A percentile compares a stretch with the other conserved stretches of the same genome.
These are phyloP conservation scores for Luvunga scandens DNA, from an alignment of 345 rosid species.

Conservation along the genomic window DNA sequence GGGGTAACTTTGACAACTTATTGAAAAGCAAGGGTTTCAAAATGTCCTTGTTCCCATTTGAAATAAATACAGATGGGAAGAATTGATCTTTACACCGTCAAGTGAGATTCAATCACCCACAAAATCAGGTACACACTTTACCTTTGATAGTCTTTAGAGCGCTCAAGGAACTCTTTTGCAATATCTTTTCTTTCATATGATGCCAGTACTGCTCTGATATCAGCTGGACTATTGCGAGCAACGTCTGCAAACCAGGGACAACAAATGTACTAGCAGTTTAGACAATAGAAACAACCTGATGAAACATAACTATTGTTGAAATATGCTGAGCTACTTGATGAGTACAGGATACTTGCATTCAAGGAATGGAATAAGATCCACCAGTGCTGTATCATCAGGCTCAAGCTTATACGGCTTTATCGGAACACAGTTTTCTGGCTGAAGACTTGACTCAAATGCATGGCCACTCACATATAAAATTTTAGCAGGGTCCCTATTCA, in stretches of 20 bases:
- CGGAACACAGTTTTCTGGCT: conserved; percentile 84
- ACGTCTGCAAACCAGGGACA: conserved; percentile 48
- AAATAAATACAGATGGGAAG: neutral
- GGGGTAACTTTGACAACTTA: neutral
- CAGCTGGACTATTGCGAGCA: conserved; percentile 79
- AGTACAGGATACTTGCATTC: conserved; percentile 55
- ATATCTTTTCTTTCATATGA: conserved; percentile 76
- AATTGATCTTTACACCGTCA: neutral
- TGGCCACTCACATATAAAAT: conserved; percentile 79
- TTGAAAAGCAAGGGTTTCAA: neutral
- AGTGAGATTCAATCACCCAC: neutral
- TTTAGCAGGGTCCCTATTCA: conserved; percentile 81
- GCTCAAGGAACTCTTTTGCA: conserved; percentile 82
- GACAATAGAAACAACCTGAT: neutral
- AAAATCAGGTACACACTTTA: conserved; percentile 9
- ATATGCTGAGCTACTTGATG: conserved; percentile 4
- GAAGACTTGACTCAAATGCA: conserved; percentile 79
- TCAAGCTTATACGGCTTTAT: conserved; percentile 80
- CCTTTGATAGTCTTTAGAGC: conserved; percentile 81
- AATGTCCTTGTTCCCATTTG: neutral
- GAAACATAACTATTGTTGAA: neutral
- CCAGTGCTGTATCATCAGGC: conserved; percentile 76
- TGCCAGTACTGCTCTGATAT: conserved; percentile 69
- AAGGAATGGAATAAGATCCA: conserved; percentile 96
- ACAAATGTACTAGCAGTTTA: neutral